phyloP scores from a whole-genome alignment of 495 filamentous ascomycete species.

The Penicillium arizonense region DNA sequence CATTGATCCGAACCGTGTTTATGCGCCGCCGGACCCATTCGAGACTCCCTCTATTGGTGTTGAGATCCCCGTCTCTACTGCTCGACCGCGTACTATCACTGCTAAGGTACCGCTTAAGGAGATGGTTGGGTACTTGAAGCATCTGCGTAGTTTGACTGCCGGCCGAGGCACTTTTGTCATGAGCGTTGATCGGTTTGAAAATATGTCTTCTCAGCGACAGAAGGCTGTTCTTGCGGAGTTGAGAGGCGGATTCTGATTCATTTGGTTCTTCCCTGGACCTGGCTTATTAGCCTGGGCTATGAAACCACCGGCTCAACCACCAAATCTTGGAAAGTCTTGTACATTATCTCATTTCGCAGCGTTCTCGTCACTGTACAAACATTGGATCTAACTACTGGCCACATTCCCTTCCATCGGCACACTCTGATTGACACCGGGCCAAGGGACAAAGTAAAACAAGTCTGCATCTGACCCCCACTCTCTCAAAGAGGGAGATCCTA shows the following conservation, averaged over 20 bases:
- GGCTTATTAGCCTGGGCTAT: background rate
- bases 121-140: conserved; percentile 95
- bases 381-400: background rate
- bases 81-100: conserved; percentile 60
- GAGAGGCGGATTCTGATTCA: conserved; percentile 32
- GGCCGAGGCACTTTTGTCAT: conserved; percentile 92
- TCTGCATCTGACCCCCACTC: background rate
- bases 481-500: background rate
- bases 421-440: background rate
- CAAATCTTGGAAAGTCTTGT: background rate
- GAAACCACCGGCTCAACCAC: background rate
- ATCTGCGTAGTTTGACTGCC: conserved; percentile 81
- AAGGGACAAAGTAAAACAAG: background rate
- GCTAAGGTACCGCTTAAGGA: conserved; percentile 90
- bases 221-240: conserved; percentile 55
- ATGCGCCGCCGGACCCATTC: conserved; percentile 84
- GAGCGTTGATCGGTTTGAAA: conserved; percentile 87
- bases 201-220: conserved; percentile 66
- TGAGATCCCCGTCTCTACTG: conserved; percentile 22
- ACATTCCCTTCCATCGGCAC: background rate
- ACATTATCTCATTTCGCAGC: background rate
- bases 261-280: no score
- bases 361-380: conserved; percentile 8
- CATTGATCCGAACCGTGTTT: conserved; percentile 71
- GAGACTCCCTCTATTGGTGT: conserved; percentile 42